These are phyloP conservation scores for Actinomucor elegans DNA, from an alignment of 371 early-diverging fungal genomes.

Conservation along the genomic window DNA sequence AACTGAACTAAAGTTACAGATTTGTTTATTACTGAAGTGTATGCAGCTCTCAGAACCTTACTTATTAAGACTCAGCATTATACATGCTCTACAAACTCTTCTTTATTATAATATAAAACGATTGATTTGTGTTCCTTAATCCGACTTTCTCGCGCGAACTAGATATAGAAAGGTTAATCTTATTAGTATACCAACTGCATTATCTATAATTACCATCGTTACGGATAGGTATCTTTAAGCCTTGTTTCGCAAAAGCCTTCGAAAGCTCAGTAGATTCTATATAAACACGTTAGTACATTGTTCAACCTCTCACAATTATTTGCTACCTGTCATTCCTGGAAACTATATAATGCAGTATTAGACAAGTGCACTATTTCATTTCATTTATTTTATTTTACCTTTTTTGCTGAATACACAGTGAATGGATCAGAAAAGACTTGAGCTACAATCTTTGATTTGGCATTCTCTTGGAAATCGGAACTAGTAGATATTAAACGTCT, in stretches of 20 bases:
- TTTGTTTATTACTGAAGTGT: too few relatives aligned
- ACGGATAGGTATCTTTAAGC: conserved; percentile 88
- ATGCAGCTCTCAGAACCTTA: too few relatives aligned
- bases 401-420: conserved; percentile 60
- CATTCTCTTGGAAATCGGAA: conserved; percentile 50
- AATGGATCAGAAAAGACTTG: conserved; percentile 58
- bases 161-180: background rate
- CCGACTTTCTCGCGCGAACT: conserved; percentile 30
- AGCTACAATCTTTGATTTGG: conserved; percentile 56
- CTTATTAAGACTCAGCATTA: too few relatives aligned
- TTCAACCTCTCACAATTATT: too few relatives aligned
- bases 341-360: conserved; percentile 25
- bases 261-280: conserved; percentile 85
- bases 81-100: too few relatives aligned
- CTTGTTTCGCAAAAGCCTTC: conserved; percentile 88
- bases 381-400: too few relatives aligned
- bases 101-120: too few relatives aligned
- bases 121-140: too few relatives aligned
- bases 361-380: too few relatives aligned
- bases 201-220: conserved; percentile 62
- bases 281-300: too few relatives aligned
- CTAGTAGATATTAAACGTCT: too few relatives aligned
- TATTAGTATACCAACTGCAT: background rate
- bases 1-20: too few relatives aligned
- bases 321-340: conserved; percentile 58